Evolutionary conservation across 2,329 filamentous ascomycete genomes (phyloP).

Genomic region (Ceratocystis papillata): DNA sequence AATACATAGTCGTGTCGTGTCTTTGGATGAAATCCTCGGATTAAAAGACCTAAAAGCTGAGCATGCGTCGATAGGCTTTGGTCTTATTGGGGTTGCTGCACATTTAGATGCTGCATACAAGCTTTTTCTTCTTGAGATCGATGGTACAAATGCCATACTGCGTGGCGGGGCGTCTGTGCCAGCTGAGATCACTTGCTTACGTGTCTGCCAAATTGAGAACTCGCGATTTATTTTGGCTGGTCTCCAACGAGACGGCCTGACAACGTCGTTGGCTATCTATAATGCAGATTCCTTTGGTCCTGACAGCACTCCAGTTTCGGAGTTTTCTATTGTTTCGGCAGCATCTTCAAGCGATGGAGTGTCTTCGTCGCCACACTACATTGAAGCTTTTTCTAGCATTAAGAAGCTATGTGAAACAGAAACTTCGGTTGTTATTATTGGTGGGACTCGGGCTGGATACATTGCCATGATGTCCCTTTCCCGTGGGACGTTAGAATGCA

Average conservation of each 20-base stretch:
- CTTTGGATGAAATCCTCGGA: slow-evolving; percentile 31
- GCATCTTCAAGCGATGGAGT: background rate
- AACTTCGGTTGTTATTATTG: slow-evolving; percentile 31
- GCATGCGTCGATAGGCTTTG: slow-evolving; percentile 35
- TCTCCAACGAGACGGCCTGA: slow-evolving; percentile 26
- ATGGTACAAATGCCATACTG: background rate
- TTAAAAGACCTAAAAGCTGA: slow-evolving; percentile 31
- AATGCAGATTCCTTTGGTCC: slow-evolving; percentile 8
- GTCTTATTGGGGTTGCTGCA: slow-evolving; percentile 37
- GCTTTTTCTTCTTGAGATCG: slow-evolving; percentile 12
- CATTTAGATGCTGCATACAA: slow-evolving; percentile 26
- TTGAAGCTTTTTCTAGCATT: slow-evolving; percentile 41
- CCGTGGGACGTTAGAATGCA: slow-evolving; percentile 11
- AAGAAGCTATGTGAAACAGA: slow-evolving; percentile 30
- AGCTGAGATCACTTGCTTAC: slow-evolving; percentile 41
- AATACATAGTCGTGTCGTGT: slow-evolving; percentile 29
- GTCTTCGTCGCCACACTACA: slow-evolving; percentile 19
- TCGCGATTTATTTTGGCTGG: slow-evolving; percentile 28
- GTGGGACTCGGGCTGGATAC: slow-evolving; percentile 44
- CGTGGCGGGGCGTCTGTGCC: slow-evolving; percentile 2
- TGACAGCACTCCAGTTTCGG: background rate
- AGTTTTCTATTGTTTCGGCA: slow-evolving; percentile 13
- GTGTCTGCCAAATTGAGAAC: slow-evolving; percentile 27
- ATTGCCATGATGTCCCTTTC: slow-evolving; percentile 34
- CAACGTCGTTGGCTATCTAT: slow-evolving; percentile 20